Evolutionary conservation across 768 basidiomycete species (phyloP), one percentile per base, ranked within the genome.

Genomic region (Trametes sanguinea): DNA sequence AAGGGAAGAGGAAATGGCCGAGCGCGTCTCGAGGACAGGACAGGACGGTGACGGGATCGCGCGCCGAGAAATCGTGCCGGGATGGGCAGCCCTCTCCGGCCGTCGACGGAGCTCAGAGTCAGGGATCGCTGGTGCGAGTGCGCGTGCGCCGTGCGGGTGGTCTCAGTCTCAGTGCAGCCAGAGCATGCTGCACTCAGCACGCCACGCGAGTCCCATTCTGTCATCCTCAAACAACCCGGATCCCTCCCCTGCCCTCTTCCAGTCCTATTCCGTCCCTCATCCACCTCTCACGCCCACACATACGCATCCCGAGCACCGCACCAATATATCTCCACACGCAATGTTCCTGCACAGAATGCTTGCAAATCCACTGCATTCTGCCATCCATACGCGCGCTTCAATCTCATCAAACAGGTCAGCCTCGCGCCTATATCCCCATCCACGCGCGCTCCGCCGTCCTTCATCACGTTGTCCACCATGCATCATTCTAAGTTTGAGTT

Each of bases 31-130:
- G 54, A 55, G 51, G 46, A 54, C 33, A 40, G 50, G 48, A 22
- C 22, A 22, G 22, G 22, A 22, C 54, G 54, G 61, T 55, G 60
- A 61, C 60, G 61, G 54, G 52, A 37, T 54, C 56, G 61, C 40
- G 55, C 57, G 60, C 56, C 53, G 54, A 43, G 44, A 33, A 60
- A 60, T 56, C 54, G 46, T 30, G 58, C 47, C 58, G 40, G 22
- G 37, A 17, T 59, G 48, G 37, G 10, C 22, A 22, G 22, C 22
- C 22, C 22, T 22, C 22, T 22, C 22, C 22, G 22, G 22, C 22
- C 22, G 22, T 22, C 22, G 22, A 22, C 22, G 22, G 22, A 22
- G 22, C 22, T 22, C 22, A 22, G 22, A 1, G 22, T 22, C 22
- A 22, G 22, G 22, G 22, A 22, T 22, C 22, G 22, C 22, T 22